phyloP scores from a whole-genome alignment of 2,329 filamentous ascomycete genomes.

The Sporothrix pseudoabietina region DNA sequence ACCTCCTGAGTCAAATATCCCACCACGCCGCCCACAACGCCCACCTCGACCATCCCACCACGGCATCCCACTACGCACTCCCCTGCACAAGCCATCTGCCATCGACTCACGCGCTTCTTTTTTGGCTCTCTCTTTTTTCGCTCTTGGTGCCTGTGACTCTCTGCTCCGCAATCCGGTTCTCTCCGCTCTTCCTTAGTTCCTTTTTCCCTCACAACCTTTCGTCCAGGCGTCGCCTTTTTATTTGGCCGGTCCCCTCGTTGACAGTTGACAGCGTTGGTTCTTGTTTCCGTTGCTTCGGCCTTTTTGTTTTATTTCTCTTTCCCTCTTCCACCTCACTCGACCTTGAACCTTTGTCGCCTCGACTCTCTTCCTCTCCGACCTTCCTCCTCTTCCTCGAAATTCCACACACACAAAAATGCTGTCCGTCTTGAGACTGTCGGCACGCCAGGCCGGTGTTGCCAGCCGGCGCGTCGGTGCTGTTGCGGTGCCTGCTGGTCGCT shows the following conservation, averaged over 20 bases:
- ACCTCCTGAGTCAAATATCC: slow-evolving; percentile 27
- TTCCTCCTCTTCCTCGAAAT: slow-evolving; percentile 5
- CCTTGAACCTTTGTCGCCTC: background rate
- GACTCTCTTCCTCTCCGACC: background rate
- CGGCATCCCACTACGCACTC: background rate
- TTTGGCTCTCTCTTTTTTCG: background rate
- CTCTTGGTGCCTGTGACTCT: background rate
- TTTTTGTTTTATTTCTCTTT: background rate
- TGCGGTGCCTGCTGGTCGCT: slow-evolving; percentile 50
- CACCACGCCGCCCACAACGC: background rate
- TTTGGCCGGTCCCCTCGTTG: slow-evolving; percentile 10
- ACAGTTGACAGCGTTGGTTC: background rate
- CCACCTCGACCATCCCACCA: background rate
- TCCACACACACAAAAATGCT: slow-evolving; percentile 51
- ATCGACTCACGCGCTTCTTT: slow-evolving; percentile 19
- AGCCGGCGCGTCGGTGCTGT: slow-evolving; percentile 44
- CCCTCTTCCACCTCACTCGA: background rate
- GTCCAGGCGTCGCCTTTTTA: slow-evolving; percentile 20
- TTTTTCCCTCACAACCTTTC: slow-evolving; percentile 18
- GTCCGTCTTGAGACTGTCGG: slow-evolving; percentile 57
- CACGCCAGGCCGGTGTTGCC: slow-evolving; percentile 48
- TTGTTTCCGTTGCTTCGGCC: background rate
- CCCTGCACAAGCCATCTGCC: slow-evolving; percentile 14
- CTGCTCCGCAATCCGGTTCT: slow-evolving; percentile 29
- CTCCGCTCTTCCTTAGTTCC: slow-evolving; percentile 30